Base-by-base conservation (phyloP, 768 basidiomycete species). In the Leccinum arenicola region DNA sequence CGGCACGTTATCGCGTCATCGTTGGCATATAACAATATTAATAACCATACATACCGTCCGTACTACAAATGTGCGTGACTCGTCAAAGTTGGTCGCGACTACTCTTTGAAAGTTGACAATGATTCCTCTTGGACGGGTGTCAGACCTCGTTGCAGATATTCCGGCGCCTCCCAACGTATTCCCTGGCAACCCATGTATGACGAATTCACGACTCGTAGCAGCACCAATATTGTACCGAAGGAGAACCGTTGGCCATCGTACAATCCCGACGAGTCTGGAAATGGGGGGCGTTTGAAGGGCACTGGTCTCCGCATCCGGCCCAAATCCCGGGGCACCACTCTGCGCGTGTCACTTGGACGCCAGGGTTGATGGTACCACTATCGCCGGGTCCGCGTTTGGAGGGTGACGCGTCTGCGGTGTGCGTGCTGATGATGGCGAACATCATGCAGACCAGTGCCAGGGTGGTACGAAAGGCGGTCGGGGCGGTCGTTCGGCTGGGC, bases 261-360 rank as follows among this genome's bases (percentile, higher is more conserved):
- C 66, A 60, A 33, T 58, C 19, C 35, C 59, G 52, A 23, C 53
- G 57, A 12, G 55, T 68, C 57, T 64, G 54, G 43, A 64, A 59
- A 29, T 66, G 49, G 2, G 63, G 60, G 7, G 53, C 54, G 11
- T 61, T 17, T 29, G 59, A 3, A 25, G 57, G 47, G 43, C 59
- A 61, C 17, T 47, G 62, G 19, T 58, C 12, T 21, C 65, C 57
- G n/a, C 57, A 64, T 14, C 55, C 66, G 27, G 48, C 31, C 59
- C 62, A 61, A 47, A 57, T 3, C 23, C 63, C 62, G 21, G 48
- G 25, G 47, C 56, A 68, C 60, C 56, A 58, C 7, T 57, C 31
- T 27, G 57, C 47, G 19, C 35, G 36, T 29, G 15, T 6, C 19
- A 45, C 43, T 19, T 19, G 43, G 19, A 19, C 43, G 19, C 43